Evolutionary conservation across 129 eudicot genomes (phyloP), one percentile per base, ranked within the genome.

Genomic region (carrot (Daucus carota)): DNA sequence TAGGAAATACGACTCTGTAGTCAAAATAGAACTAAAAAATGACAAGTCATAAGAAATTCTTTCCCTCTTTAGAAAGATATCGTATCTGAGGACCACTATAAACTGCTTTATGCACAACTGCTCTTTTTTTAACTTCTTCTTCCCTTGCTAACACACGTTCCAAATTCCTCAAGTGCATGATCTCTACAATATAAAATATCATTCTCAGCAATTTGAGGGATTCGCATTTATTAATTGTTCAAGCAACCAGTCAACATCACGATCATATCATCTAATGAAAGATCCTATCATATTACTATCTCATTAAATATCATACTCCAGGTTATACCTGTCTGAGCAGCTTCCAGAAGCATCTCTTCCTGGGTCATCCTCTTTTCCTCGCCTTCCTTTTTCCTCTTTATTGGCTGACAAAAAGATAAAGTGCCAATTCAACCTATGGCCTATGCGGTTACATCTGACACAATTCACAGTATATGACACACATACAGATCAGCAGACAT

Each of bases 311-410:
- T 70, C 66, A 36, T 70, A 77, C 24, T 34, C 54, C 54, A 48
- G 45, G 38, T 32, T 40, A 45, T 80, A 92, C 98, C 98, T 85
- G 98, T 94, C 79, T 94, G 98, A 84, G 98, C 98, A 83, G 98
- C 98, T 89, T 94, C 98, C 43, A 94, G 90, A 79, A 94, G 96
- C 98, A 94, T 91, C 84, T 94, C 98, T 87, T 94, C 98, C 84
- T 94, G 98, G 29, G 92, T 91, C 93, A 91, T 94, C 81, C 88
- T 84, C 92, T 89, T 94, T 87, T 94, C 97, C 85, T 94, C 98
- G 8, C 98, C 98, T 89, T 91, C 97, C 46, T 91, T 94, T 80
- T 86, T 94, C 76, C 93, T 91, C 87, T 91, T 94, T 79, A 91
- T 87, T 46, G 97, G 98, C 98, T 92, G 86, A 70, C 9, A 71